Percentiles rank a stretch among this genome's conserved stretches.
These are phyloP conservation scores for Aspergillus sp. DNA, from an alignment of 2,329 filamentous ascomycete genomes.

Conservation along the genomic window DNA sequence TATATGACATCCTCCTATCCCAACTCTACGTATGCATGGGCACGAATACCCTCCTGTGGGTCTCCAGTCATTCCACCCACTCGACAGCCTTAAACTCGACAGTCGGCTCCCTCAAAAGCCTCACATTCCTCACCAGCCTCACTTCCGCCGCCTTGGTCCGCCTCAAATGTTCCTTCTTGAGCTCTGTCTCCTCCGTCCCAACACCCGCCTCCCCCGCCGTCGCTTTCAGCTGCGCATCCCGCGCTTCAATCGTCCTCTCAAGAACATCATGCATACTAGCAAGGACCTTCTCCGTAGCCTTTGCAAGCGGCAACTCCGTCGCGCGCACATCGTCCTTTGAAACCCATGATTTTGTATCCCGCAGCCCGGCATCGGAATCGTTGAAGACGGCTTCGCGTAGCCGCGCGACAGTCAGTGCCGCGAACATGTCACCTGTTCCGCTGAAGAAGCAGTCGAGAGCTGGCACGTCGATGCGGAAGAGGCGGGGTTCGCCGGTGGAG, in stretches of 20 bases:
- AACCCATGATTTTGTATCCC: slow-evolving; percentile 69
- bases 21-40: background rate
- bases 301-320: slow-evolving; percentile 77
- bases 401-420: slow-evolving; percentile 83
- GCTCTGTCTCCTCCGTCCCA: slow-evolving; percentile 47
- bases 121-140: slow-evolving; percentile 75
- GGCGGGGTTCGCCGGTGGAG: slow-evolving; percentile 69
- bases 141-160: slow-evolving; percentile 88
- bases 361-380: slow-evolving; percentile 50
- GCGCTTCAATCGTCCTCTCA: slow-evolving; percentile 66
- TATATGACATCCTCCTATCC: background rate
- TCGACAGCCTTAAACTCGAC: slow-evolving; percentile 64
- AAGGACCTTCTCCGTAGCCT: slow-evolving; percentile 82
- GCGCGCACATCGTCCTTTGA: slow-evolving; percentile 72
- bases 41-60: background rate
- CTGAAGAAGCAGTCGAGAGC: slow-evolving; percentile 92
- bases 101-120: slow-evolving; percentile 68
- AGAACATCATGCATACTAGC: slow-evolving; percentile 92
- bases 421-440: slow-evolving; percentile 98
- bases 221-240: slow-evolving; percentile 65
- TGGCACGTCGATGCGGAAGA: slow-evolving; percentile 87
- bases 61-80: slow-evolving; percentile 38
- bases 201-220: slow-evolving; percentile 19
- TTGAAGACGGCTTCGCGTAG: slow-evolving; percentile 78
- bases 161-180: slow-evolving; percentile 65